Conservation (phyloP, 169 alveolate genomes). For the Eimeria brunetti region DNA sequence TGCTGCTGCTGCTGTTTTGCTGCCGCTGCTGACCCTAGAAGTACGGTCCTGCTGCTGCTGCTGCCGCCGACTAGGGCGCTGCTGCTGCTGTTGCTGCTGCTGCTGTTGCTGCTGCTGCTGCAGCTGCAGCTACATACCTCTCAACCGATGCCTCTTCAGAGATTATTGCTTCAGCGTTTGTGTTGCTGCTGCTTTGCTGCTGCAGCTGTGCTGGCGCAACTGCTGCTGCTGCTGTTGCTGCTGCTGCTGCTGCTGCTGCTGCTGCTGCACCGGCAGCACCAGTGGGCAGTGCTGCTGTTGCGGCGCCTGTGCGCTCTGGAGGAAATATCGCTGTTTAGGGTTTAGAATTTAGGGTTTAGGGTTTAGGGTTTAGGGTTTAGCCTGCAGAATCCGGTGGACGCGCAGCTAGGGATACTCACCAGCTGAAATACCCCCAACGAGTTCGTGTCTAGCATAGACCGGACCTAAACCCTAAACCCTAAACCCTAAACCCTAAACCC, state of each 20-base stretch:
- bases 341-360: constrained; percentile 1
- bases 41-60: background rate
- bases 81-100: constrained; percentile 24
- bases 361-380: background rate
- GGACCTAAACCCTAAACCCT: constrained; percentile 36
- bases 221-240: constrained; percentile 41
- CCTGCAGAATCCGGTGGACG: background rate
- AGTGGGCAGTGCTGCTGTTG: constrained; percentile 34
- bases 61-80: background rate
- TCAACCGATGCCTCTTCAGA: background rate
- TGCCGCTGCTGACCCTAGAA: background rate
- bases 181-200: background rate
- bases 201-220: background rate
- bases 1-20: background rate
- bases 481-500: constrained; percentile 12
- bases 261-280: constrained; percentile 46
- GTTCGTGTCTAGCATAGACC: constrained; percentile 2
- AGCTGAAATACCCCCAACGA: background rate
- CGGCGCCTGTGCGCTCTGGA: background rate
- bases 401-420: background rate
- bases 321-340: background rate
- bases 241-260: constrained; percentile 34
- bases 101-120: constrained; percentile 35
- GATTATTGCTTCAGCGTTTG: background rate
- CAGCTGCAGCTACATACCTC: background rate